These are phyloP conservation scores for Nicotiana noctiflora DNA, from an alignment of 257 asterid species.

Conservation along the genomic window DNA sequence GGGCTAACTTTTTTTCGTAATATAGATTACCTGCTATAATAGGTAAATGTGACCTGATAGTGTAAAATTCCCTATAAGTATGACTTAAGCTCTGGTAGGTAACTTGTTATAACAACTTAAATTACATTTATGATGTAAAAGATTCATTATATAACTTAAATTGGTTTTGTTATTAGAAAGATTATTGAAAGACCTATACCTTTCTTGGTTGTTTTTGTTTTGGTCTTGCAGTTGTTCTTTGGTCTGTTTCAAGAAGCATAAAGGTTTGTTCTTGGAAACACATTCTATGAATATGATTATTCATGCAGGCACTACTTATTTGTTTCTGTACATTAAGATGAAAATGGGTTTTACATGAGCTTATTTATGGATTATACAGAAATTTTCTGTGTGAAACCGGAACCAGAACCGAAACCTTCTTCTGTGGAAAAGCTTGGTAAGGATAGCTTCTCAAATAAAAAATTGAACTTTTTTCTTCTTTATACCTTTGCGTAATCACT, in stretches of 20 bases:
- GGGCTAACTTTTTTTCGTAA: too few species aligned
- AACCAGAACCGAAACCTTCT: slow-evolving; percentile 24
- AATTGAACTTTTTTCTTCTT: not conserved
- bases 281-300: not conserved
- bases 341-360: not conserved
- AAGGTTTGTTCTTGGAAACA: slow-evolving; percentile 39
- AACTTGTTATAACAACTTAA: too few species aligned
- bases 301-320: not conserved
- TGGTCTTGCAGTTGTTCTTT: slow-evolving; percentile 55
- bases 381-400: slow-evolving; percentile 54
- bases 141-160: too few species aligned
- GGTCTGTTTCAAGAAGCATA: slow-evolving; percentile 77
- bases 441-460: slow-evolving; percentile 3
- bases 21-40: too few species aligned
- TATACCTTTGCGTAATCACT: not conserved
- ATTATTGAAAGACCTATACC: not conserved
- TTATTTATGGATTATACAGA: slow-evolving; percentile 37
- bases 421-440: slow-evolving; percentile 26
- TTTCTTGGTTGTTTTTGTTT: not conserved
- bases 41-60: too few species aligned
- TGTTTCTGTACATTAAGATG: not conserved
- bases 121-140: too few species aligned
- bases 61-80: too few species aligned
- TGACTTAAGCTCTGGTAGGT: too few species aligned
- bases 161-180: not conserved